phyloP scores from a whole-genome alignment of 2,329 filamentous ascomycete genomes.

The Epichloe elymi region DNA sequence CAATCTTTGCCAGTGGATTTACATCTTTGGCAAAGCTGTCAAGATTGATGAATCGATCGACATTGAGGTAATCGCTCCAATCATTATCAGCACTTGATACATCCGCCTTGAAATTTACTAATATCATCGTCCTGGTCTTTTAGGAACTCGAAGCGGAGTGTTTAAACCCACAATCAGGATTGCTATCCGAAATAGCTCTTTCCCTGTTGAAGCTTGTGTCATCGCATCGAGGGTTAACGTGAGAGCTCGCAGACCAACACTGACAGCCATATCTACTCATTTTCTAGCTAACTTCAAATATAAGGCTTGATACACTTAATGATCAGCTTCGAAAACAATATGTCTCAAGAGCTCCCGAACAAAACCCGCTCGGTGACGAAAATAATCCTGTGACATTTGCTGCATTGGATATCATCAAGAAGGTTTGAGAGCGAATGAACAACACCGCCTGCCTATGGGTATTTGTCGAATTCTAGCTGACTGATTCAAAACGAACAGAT shows the following conservation, averaged over 20 bases:
- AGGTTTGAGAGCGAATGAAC: constrained; percentile 35
- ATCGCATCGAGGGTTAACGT: constrained; percentile 86
- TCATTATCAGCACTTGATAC: not conserved
- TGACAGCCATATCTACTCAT: constrained; percentile 2
- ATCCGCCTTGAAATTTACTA: not conserved
- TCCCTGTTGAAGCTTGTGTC: constrained; percentile 85
- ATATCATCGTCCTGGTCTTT: not conserved
- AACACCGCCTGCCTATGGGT: not conserved
- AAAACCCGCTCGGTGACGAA: constrained; percentile 75
- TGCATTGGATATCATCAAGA: constrained; percentile 70
- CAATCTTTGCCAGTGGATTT: constrained; percentile 80
- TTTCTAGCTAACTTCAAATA: constrained; percentile 9
- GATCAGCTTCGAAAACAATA: constrained; percentile 89
- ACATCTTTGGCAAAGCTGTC: constrained; percentile 74
- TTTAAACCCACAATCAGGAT: constrained; percentile 62
- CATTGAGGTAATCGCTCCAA: constrained; percentile 55
- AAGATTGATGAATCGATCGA: constrained; percentile 84
- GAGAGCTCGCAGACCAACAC: constrained; percentile 24
- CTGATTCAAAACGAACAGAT: constrained; percentile 31
- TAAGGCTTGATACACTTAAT: constrained; percentile 75
- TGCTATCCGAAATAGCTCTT: constrained; percentile 70
- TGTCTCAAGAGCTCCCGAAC: constrained; percentile 59
- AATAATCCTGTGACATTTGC: constrained; percentile 62
- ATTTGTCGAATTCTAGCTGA: not conserved
- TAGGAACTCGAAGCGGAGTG: constrained; percentile 86